Base-by-base conservation (phyloP, 129 eudicot species). In the Pittosporum tobira region DNA sequence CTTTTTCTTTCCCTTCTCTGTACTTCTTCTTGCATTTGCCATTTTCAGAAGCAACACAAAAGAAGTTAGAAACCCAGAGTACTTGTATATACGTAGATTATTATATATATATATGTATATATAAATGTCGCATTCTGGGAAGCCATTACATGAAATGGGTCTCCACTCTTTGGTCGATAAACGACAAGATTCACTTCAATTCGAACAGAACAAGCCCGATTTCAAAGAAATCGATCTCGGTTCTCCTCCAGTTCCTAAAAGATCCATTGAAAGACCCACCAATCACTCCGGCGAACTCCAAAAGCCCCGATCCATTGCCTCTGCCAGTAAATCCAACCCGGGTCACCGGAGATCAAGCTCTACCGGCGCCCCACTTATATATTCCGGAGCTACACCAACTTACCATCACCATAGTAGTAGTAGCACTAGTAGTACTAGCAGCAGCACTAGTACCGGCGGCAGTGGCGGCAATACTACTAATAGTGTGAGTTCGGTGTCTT, bases 271-370 rank as follows among this genome's bases (percentile, higher is more conserved):
- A 72, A 57, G 3, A 9, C 36, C 8, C 5, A 25, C 34, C 16
- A 59, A 63, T 10, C 69, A 59, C 48, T 77, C 75, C 13, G 70
- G 79, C 3, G 79, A 76, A 66, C 53, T 77, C 12, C 68, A 62
- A 15, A 64, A 68, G 66, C 31, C 51, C 64, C 77, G 84, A 79
- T 79, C 84, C 76, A 80, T 36, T 6, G 30, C 65, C 3, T 65
- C 74, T 10, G 63, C 38, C 3, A 11, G 57, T 57, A 72, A 67
- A 62, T 61, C 63, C 69, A 77, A 72, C 45, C 18, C 22, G 37
- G 85, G 85, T 53, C 81, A 79, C 25, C 74, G 85, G 78, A 74
- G 85, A 79, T 67, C 85, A 48, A 71, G 67, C 55, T 79, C 85
- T 14, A 71, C 81, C 21, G 85, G 81, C 25, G 77, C 85, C 36